phyloP scores from a whole-genome alignment of 2,329 filamentous ascomycete genomes.

The Cladosporium oxysporum region DNA sequence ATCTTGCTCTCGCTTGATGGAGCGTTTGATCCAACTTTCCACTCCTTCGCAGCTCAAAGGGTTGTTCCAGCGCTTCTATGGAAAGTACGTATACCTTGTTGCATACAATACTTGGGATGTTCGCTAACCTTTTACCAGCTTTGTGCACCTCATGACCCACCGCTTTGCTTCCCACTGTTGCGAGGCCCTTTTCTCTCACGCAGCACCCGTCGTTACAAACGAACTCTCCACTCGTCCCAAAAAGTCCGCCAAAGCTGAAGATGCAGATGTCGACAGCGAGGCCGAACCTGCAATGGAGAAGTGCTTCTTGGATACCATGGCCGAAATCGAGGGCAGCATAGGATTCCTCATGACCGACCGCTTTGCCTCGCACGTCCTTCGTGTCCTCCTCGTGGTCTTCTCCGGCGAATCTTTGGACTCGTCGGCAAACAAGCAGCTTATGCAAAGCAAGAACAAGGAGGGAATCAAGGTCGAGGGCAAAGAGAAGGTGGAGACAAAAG shows the following conservation, averaged over 20 bases:
- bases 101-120: neutral
- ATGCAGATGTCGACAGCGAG: conserved; percentile 40
- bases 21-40: conserved; percentile 82
- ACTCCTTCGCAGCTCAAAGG: conserved; percentile 78
- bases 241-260: neutral
- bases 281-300: conserved; percentile 73
- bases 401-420: conserved; percentile 79
- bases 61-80: conserved; percentile 80
- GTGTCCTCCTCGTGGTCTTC: conserved; percentile 81
- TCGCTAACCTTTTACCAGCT: conserved; percentile 47
- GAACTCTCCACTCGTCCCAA: conserved; percentile 57
- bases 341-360: conserved; percentile 80
- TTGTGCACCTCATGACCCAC: conserved; percentile 87
- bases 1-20: conserved; percentile 90
- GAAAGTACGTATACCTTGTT: conserved; percentile 57
- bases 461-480: conserved; percentile 64
- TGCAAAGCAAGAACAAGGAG: conserved; percentile 93
- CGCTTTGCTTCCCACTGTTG: conserved; percentile 97
- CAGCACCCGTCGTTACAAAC: conserved; percentile 74
- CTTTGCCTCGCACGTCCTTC: conserved; percentile 88
- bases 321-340: conserved; percentile 84
- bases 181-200: conserved; percentile 84
- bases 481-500: conserved; percentile 44
- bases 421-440: conserved; percentile 66
- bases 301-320: conserved; percentile 77